These are phyloP conservation scores for Blastomyces emzantsi DNA, from an alignment of 2,329 filamentous ascomycete genomes.

Conservation along the genomic window DNA sequence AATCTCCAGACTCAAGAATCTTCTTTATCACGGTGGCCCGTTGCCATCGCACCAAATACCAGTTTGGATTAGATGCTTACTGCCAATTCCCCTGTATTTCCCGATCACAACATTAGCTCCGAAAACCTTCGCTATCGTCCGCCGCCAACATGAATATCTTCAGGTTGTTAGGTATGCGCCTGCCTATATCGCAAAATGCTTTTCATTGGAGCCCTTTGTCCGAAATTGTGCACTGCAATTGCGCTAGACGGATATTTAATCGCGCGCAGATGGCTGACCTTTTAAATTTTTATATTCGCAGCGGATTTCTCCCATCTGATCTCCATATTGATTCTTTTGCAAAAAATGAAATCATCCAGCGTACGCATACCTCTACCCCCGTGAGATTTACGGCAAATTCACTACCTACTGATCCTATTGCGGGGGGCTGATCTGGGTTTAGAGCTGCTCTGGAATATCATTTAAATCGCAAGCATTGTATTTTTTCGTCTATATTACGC, in stretches of 20 bases:
- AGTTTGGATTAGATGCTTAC: not conserved
- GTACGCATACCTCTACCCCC: constrained; percentile 42
- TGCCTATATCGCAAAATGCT: not conserved
- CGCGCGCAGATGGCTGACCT: not conserved
- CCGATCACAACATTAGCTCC: not conserved
- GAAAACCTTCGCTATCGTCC: not conserved
- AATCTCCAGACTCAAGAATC: not conserved
- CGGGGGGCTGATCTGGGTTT: constrained; percentile 30
- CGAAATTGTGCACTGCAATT: not conserved
- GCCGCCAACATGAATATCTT: constrained; percentile 57
- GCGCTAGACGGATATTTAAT: not conserved
- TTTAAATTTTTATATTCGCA: constrained; percentile 29
- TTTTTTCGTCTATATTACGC: constrained; percentile 82
- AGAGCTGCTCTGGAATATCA: constrained; percentile 92
- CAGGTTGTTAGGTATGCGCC: constrained; percentile 51
- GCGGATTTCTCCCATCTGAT: constrained; percentile 92
- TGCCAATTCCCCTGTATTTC: not conserved
- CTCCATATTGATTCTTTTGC: constrained; percentile 88
- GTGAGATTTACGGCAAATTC: not conserved
- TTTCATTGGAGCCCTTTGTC: not conserved
- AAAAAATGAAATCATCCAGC: constrained; percentile 91
- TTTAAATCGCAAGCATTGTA: constrained; percentile 98
- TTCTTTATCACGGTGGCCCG: not conserved
- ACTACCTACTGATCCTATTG: constrained; percentile 3
- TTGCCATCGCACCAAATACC: not conserved